Conservation (phyloP, 192 early-diverging fungal genomes). For the Helicostylum pulchrum region DNA sequence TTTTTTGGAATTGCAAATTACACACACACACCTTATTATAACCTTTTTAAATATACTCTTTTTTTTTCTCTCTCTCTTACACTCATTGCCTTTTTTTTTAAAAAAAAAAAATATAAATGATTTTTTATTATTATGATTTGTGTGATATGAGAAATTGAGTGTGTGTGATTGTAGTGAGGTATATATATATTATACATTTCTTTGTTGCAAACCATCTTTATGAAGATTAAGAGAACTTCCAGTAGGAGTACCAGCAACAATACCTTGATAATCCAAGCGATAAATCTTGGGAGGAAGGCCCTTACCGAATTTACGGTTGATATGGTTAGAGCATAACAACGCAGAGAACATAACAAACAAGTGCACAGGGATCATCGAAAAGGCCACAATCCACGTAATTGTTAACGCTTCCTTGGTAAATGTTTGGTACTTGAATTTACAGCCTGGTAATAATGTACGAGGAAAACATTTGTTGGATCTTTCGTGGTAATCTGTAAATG, state of each 20-base stretch:
- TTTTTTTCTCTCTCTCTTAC: too few species aligned
- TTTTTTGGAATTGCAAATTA: too few species aligned
- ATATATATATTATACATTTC: background rate
- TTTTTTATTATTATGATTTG: too few species aligned
- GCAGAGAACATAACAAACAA: constrained; percentile 41
- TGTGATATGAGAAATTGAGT: background rate
- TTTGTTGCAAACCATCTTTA: constrained; percentile 19
- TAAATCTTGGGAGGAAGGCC: constrained; percentile 38
- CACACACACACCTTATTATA: too few species aligned
- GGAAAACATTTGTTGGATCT: constrained; percentile 50
- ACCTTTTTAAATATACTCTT: too few species aligned
- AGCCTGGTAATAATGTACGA: constrained; percentile 41
- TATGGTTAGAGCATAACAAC: constrained; percentile 48
- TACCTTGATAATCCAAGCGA: constrained; percentile 35
- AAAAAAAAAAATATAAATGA: too few species aligned
- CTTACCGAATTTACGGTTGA: constrained; percentile 42
- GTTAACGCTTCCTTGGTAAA: constrained; percentile 35
- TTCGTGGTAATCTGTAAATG: constrained; percentile 44
- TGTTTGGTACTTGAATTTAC: constrained; percentile 38
- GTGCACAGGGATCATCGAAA: constrained; percentile 37
- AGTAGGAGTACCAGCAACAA: constrained; percentile 36
- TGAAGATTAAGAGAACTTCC: constrained; percentile 31
- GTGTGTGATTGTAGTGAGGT: background rate
- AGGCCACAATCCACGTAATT: constrained; percentile 43
- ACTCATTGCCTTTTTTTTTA: too few species aligned